These are phyloP conservation scores for Tylopilus plumbeoviolaceoides DNA, from an alignment of 768 basidiomycete genomes.

Conservation along the genomic window DNA sequence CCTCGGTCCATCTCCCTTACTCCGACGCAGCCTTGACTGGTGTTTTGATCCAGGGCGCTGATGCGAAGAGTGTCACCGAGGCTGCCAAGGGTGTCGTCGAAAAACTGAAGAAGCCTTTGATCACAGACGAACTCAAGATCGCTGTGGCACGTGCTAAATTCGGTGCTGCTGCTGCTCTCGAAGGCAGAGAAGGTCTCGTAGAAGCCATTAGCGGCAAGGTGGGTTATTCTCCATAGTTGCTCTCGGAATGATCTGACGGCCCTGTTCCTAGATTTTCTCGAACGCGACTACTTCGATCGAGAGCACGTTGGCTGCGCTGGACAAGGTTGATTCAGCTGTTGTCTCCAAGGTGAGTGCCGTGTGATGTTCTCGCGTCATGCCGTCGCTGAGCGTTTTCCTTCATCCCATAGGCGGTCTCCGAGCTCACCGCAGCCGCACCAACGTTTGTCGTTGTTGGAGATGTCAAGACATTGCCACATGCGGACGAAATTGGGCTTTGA, in stretches of 20 bases:
- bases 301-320: slow-evolving; percentile 61
- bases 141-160: slow-evolving; percentile 91
- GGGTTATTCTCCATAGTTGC: slow-evolving; percentile 16
- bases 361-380: not conserved
- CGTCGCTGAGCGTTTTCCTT: not conserved
- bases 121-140: slow-evolving; percentile 67
- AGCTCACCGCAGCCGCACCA: slow-evolving; percentile 71
- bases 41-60: slow-evolving; percentile 69
- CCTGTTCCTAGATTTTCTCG: slow-evolving; percentile 51
- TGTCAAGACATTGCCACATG: slow-evolving; percentile 68
- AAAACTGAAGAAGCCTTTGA: slow-evolving; percentile 56
- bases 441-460: slow-evolving; percentile 88
- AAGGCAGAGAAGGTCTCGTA: slow-evolving; percentile 66
- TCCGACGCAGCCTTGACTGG: slow-evolving; percentile 90
- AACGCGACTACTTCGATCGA: slow-evolving; percentile 54
- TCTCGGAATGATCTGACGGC: slow-evolving; percentile 2
- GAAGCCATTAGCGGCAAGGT: slow-evolving; percentile 64
- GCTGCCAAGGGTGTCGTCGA: slow-evolving; percentile 67
- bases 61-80: slow-evolving; percentile 57
- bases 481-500: slow-evolving; percentile 81
- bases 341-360: slow-evolving; percentile 59
- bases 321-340: slow-evolving; percentile 59
- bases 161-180: slow-evolving; percentile 62
- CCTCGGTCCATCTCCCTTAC: slow-evolving; percentile 80
- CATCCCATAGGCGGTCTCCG: slow-evolving; percentile 45